These are phyloP conservation scores for Oryza meyeriana DNA, from an alignment of 176 grass and related monocot species.

Conservation along the genomic window DNA sequence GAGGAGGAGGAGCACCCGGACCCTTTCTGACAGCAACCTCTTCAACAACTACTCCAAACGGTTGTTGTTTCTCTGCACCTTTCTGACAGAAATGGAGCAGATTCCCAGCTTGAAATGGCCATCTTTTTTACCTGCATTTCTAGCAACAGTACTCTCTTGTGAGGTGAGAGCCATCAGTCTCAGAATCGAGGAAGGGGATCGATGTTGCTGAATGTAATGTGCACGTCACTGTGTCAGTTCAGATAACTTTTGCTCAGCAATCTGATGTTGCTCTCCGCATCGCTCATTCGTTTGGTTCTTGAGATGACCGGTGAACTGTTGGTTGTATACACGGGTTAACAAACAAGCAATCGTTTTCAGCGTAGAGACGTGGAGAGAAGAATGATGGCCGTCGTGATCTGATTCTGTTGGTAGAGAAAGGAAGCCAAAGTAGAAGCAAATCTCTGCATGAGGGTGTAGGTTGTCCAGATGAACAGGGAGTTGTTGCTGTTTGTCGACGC, in stretches of 20 bases:
- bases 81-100: background rate
- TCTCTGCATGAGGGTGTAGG: constrained; percentile 9
- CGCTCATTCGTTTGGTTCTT: background rate
- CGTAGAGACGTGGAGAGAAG: constrained; percentile 1
- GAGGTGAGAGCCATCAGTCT: background rate
- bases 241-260: background rate
- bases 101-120: background rate
- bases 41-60: background rate
- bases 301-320: constrained; percentile 14
- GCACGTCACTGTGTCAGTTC: background rate
- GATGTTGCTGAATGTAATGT: background rate
- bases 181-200: background rate
- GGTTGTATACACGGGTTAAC: constrained; percentile 4
- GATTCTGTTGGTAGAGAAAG: constrained; percentile 28
- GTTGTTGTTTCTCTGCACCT: background rate
- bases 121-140: background rate
- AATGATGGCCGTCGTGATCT: background rate
- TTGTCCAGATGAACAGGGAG: constrained; percentile 1
- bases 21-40: background rate
- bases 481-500: constrained; percentile 15
- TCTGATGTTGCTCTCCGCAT: background rate
- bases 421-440: constrained; percentile 1
- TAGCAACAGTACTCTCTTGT: background rate
- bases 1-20: background rate
- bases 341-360: background rate